Conservation (phyloP, 345 rosid genomes). For the Eucalyptus guilfoylei region DNA sequence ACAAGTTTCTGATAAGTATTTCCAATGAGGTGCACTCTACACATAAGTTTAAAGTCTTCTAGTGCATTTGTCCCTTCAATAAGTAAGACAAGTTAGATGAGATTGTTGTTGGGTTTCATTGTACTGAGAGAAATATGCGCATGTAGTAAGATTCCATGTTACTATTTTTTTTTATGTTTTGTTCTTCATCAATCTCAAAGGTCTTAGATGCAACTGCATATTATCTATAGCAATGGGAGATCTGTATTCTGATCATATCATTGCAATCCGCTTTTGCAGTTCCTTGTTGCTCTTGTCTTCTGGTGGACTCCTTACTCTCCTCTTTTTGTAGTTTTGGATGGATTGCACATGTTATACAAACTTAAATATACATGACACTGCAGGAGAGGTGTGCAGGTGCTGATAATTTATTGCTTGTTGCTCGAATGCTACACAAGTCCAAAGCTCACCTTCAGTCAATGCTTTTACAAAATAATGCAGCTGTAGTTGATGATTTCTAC, state of each 20-base stretch:
- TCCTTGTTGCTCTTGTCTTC: background rate
- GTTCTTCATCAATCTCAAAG: background rate
- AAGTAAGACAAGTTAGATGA: background rate
- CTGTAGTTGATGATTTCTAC: constrained; percentile 84
- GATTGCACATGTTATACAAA: background rate
- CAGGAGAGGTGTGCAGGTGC: constrained; percentile 98
- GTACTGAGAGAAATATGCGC: background rate
- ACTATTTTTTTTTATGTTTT: background rate
- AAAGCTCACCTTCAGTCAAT: constrained; percentile 87
- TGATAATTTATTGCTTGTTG: constrained; percentile 69
- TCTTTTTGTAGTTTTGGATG: background rate
- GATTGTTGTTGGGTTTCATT: background rate
- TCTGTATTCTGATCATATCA: background rate
- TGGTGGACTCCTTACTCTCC: background rate
- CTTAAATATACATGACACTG: constrained; percentile 2
- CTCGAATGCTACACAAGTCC: constrained; percentile 78
- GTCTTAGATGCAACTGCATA: background rate
- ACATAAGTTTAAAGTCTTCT: background rate
- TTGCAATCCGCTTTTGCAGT: background rate
- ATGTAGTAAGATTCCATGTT: background rate
- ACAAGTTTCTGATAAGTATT: background rate
- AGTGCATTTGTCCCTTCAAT: background rate
- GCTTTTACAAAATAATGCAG: constrained; percentile 73
- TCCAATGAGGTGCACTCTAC: background rate
- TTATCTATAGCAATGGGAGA: background rate